Conservation (phyloP, 805 yeast genomes). For the Torulaspora maleeae region DNA sequence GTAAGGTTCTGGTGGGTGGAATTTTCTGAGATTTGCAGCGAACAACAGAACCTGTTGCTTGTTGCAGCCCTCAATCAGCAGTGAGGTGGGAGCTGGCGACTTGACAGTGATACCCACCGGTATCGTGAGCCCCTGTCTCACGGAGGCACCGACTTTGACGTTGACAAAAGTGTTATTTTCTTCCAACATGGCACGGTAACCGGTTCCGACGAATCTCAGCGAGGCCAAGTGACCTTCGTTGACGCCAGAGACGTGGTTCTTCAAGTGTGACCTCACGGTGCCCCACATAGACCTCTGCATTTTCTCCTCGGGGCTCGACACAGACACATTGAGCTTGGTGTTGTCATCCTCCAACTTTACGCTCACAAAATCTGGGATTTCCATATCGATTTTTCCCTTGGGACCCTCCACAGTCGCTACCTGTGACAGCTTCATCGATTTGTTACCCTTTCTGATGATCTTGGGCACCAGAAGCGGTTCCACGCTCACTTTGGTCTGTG, state of each 20-base stretch:
- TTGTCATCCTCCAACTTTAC: constrained; percentile 28
- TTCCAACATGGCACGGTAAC: constrained; percentile 84
- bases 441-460: constrained; percentile 62
- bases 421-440: constrained; percentile 53
- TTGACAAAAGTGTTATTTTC: constrained; percentile 53
- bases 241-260: constrained; percentile 80
- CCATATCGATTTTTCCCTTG: constrained; percentile 58
- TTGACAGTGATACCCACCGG: constrained; percentile 73
- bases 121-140: constrained; percentile 66
- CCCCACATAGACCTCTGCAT: constrained; percentile 94
- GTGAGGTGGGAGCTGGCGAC: constrained; percentile 80
- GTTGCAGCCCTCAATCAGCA: constrained; percentile 80
- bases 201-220: constrained; percentile 90
- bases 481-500: constrained; percentile 48
- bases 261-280: constrained; percentile 72
- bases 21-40: constrained; percentile 82
- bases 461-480: constrained; percentile 48
- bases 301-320: constrained; percentile 52
- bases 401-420: constrained; percentile 69
- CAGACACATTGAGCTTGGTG: constrained; percentile 47
- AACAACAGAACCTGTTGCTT: constrained; percentile 81
- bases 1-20: constrained; percentile 96
- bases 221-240: constrained; percentile 89
- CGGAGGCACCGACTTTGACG: constrained; percentile 85
- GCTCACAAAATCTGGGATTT: constrained; percentile 67